A percentile compares a stretch with the other conserved stretches of the same genome.
phyloP scores from a whole-genome alignment of 73 alveolate species.

The Paramecium pentaurelia region DNA sequence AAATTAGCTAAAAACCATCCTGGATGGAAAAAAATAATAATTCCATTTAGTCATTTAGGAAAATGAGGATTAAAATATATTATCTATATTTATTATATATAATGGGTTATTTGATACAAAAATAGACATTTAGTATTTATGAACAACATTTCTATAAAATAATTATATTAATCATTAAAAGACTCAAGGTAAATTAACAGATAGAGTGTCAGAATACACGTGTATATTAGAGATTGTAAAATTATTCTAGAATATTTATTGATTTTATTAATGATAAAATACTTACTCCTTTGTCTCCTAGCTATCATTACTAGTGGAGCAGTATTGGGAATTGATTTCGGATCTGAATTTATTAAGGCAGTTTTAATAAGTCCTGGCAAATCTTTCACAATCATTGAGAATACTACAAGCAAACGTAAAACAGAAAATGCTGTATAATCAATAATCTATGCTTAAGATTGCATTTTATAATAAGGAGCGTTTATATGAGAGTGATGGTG shows the following conservation, averaged over 20 bases:
- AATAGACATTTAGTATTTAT: neutral
- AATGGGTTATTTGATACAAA: neutral
- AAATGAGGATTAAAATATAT: neutral
- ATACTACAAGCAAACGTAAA: constrained; percentile 83
- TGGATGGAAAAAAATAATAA: constrained; percentile 83
- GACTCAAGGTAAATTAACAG: neutral
- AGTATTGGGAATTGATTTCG: constrained; percentile 94
- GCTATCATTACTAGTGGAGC: neutral
- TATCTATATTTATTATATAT: neutral
- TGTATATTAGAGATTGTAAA: neutral
- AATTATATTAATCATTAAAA: neutral
- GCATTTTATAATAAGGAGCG: constrained; percentile 75
- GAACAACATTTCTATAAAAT: neutral
- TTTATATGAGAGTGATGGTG: constrained; percentile 72
- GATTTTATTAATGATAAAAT: neutral
- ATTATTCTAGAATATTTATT: neutral
- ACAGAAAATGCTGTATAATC: constrained; percentile 74
- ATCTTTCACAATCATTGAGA: constrained; percentile 91
- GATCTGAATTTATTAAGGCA: constrained; percentile 87
- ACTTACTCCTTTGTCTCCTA: neutral
- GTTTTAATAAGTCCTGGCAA: constrained; percentile 94
- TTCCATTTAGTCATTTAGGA: constrained; percentile 45
- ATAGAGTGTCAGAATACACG: neutral
- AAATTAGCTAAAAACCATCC: constrained; percentile 83
- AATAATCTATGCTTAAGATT: neutral